Evolutionary conservation across 2,329 filamentous ascomycete genomes (phyloP).

Genomic region (Alternaria alternata): DNA sequence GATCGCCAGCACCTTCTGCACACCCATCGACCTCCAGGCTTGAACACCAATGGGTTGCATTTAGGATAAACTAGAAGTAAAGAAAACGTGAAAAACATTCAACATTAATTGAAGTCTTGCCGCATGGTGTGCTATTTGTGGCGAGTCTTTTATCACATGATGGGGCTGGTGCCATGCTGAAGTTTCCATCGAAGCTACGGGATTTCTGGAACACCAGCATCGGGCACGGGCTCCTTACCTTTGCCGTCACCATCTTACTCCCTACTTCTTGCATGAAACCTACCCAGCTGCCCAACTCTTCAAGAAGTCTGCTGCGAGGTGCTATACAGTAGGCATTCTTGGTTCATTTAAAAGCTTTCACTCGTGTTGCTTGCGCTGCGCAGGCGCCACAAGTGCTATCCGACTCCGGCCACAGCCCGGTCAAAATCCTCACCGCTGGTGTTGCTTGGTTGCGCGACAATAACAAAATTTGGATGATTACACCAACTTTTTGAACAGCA

Average conservation of each 20-base stretch:
- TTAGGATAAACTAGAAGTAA: neutral
- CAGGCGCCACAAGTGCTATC: constrained; percentile 6
- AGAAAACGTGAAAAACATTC: neutral
- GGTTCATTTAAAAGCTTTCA: neutral
- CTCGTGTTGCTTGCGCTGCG: constrained; percentile 1
- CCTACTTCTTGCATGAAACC: constrained; percentile 6
- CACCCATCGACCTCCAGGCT: neutral
- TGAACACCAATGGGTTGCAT: neutral
- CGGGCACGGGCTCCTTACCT: constrained; percentile 16
- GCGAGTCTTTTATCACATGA: constrained; percentile 12
- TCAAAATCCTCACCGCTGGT: constrained; percentile 19
- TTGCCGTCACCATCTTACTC: constrained; percentile 9
- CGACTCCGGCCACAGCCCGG: constrained; percentile 8
- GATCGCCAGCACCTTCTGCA: neutral
- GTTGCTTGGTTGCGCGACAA: constrained; percentile 10
- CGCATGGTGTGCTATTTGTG: neutral
- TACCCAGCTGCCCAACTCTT: neutral
- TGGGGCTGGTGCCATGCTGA: constrained; percentile 13
- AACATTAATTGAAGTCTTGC: neutral
- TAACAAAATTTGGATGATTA: constrained; percentile 3
- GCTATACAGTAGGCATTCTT: neutral
- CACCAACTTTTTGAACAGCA: neutral
- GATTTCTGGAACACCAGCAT: constrained; percentile 18
- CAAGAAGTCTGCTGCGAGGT: neutral
- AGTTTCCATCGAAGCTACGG: constrained; percentile 15